phyloP scores from a whole-genome alignment of 2,329 filamentous ascomycete genomes.

The Orbilia brochopaga region DNA sequence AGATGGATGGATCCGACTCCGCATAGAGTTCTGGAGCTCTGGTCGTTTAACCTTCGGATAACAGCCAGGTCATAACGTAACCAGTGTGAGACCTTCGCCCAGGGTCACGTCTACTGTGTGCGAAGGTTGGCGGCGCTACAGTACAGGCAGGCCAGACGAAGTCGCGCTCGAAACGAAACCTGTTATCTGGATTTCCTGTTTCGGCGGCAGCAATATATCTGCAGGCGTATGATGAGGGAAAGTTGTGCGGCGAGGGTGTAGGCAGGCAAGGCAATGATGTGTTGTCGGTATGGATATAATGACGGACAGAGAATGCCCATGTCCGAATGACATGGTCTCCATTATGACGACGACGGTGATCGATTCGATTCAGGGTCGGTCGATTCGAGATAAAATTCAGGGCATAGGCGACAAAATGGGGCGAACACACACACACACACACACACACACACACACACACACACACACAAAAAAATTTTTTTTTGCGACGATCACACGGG shows the following conservation, averaged over 20 bases:
- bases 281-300: not conserved
- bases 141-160: conserved; percentile 10
- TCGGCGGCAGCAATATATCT: not conserved
- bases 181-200: conserved; percentile 4
- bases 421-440: no score
- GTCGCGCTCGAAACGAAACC: conserved; percentile 13
- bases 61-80: conserved; percentile 8
- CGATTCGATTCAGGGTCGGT: not conserved
- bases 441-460: no score
- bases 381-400: conserved; percentile 9
- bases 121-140: conserved; percentile 5
- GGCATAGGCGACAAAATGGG: conserved; percentile 17
- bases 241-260: no score
- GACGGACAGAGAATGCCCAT: conserved; percentile 13
- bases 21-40: conserved; percentile 46
- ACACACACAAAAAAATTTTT: not conserved
- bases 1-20: no score
- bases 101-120: no score
- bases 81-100: conserved; percentile 41
- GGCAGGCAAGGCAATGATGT: not conserved
- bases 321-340: conserved; percentile 1
- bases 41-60: conserved; percentile 22
- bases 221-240: not conserved
- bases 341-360: no score
- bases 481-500: not conserved